A percentile compares a stretch with the other conserved stretches of the same genome.
These are phyloP conservation scores for Xylaria sp. DNA, from an alignment of 2,329 filamentous ascomycete genomes.

Conservation along the genomic window DNA sequence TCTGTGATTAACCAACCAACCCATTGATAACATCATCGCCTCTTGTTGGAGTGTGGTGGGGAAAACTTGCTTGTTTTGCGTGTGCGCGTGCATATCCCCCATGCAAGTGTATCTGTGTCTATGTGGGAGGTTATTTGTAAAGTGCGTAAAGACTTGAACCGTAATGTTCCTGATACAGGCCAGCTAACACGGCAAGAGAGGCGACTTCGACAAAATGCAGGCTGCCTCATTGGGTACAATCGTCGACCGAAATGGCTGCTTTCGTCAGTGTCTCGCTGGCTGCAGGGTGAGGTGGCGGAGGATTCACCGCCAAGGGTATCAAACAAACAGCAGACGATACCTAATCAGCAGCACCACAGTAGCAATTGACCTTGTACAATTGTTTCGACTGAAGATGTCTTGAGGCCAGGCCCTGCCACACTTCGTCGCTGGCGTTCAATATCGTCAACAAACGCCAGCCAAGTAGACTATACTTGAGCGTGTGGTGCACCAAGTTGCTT, in stretches of 20 bases:
- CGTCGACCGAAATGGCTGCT: conserved; percentile 34
- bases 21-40: conserved; percentile 26
- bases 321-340: conserved; percentile 29
- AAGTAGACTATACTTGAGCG: conserved; percentile 4
- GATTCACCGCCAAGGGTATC: conserved; percentile 38
- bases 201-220: conserved; percentile 29
- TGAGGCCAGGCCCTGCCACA: conserved; percentile 1
- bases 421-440: conserved; percentile 8
- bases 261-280: conserved; percentile 35
- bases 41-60: conserved; percentile 30
- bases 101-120: conserved; percentile 26
- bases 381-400: conserved; percentile 4
- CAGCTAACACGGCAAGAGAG: conserved; percentile 26
- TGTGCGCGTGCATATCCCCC: conserved; percentile 33
- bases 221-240: conserved; percentile 31
- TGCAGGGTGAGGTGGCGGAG: conserved; percentile 41
- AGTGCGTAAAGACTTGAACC: not conserved
- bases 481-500: conserved; percentile 18
- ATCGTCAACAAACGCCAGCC: conserved; percentile 4
- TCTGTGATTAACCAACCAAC: conserved; percentile 13
- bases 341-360: conserved; percentile 6
- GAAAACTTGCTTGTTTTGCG: conserved; percentile 30
- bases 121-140: conserved; percentile 35
- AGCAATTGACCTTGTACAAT: conserved; percentile 4
- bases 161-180: conserved; percentile 26